A percentile compares a stretch with the other conserved stretches of the same genome.
Evolutionary conservation across 257 asterid genomes (phyloP).

Genomic region (Solanum lycopersicoides): DNA sequence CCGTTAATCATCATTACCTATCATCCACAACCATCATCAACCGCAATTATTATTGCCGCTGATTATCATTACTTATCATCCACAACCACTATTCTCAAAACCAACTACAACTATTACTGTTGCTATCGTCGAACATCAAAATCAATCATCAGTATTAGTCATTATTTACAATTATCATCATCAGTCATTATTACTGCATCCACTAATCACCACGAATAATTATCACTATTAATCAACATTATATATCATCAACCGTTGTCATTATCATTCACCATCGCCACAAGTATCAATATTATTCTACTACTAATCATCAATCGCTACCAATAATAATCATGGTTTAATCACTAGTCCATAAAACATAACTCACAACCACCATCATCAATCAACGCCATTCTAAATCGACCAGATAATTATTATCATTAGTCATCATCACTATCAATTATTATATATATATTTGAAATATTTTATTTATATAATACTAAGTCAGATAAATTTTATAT

Average conservation of each 20-base stretch:
- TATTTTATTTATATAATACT: too few species aligned
- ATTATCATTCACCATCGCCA: not conserved
- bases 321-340: not conserved
- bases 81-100: not conserved
- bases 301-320: not conserved
- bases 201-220: not conserved
- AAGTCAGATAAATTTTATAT: too few species aligned
- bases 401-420: too few species aligned
- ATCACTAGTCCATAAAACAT: not conserved
- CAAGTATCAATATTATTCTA: too few species aligned
- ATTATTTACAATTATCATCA: too few species aligned
- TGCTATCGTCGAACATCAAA: not conserved
- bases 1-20: too few species aligned
- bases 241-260: not conserved
- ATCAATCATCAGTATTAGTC: too few species aligned
- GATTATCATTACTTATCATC: not conserved
- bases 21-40: too few species aligned
- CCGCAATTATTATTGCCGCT: rapidly evolving
- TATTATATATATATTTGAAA: too few species aligned
- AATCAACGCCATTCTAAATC: too few species aligned
- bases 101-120: not conserved
- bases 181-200: not conserved
- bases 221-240: not conserved
- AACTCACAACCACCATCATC: not conserved
- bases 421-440: not conserved